These are phyloP conservation scores for Gaertneriomyces semiglobifer DNA, from an alignment of 192 early-diverging fungal species.

Conservation along the genomic window DNA sequence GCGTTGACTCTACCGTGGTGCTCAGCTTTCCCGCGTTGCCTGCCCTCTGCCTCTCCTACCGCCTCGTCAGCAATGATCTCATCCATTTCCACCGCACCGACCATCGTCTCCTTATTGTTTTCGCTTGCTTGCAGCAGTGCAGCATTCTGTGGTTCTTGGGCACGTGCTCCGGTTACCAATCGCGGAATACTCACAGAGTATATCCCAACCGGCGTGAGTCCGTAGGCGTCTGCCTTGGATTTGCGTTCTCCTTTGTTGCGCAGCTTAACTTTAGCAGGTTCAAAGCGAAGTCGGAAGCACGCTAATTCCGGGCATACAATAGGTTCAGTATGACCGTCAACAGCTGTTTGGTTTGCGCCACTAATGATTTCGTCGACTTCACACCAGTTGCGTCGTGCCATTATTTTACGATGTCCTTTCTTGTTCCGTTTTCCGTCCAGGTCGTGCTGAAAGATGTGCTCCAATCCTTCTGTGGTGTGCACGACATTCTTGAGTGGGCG, in stretches of 20 bases:
- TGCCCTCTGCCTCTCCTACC: neutral
- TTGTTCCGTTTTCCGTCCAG: constrained; percentile 11
- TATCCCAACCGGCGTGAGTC: neutral
- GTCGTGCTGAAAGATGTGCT: constrained; percentile 23
- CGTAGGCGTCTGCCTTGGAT: too few species aligned
- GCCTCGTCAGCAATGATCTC: constrained; percentile 14
- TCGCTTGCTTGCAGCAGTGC: constrained; percentile 7
- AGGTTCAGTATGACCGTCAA: neutral
- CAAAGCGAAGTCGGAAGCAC: constrained; percentile 11
- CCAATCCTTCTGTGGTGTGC: constrained; percentile 16
- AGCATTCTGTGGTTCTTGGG: neutral
- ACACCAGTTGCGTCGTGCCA: constrained; percentile 24
- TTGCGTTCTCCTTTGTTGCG: neutral
- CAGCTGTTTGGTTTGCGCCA: neutral
- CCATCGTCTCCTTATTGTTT: neutral
- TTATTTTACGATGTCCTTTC: constrained; percentile 20
- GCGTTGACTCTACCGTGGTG: too few species aligned
- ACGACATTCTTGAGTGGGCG: constrained; percentile 9
- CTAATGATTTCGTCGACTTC: constrained; percentile 18
- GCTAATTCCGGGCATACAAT: constrained; percentile 1
- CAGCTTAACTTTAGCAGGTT: constrained; percentile 2
- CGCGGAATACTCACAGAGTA: constrained; percentile 17
- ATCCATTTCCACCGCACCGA: constrained; percentile 11
- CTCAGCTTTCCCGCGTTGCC: too few species aligned
- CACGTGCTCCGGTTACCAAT: constrained; percentile 3